Base-by-base conservation (phyloP, 164 flowering plant genomes). In the Vitis rupestris region DNA sequence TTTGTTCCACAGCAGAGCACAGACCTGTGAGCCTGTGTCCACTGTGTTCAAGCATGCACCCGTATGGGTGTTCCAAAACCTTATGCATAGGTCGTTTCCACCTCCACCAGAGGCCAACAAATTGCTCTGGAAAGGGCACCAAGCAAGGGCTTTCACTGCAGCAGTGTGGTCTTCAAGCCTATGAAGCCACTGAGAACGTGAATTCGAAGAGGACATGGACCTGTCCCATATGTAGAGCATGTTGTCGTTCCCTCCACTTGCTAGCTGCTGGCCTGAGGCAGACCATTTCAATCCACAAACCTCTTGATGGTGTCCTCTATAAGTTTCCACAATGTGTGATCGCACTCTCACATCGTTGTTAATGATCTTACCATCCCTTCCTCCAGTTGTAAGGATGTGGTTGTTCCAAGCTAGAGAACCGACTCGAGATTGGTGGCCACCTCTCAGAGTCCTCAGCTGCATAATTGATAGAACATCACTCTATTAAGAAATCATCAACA, bases 251-350 rank as follows among this genome's bases (percentile, higher is more conserved):
- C 80, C 79, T 47, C 79, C 79, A 69, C 79, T 76, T 10, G 79
- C 79, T 30, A 76, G 19, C 50, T 77, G 76, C 16, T 66, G 76
- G 49, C 80, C 77, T 37, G 80, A 77, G 11, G 61, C 68, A 8
- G 80, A 77, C 80, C 80, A 77, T 70, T 73, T 77, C 2, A 77
- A 68, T 17, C 80, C 80, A 65, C 80, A 77, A 13, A 77, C 74
- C 65, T 77, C 77, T 63, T 73, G 80, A 1, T 48, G 60, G 52
- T 77, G 80, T 2, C 80, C 80, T 50, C 71, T 61, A 64, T 69
- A 73, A 11, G 77, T 77, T 29, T 72, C 77, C 11, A 77, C 74
- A 54, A 73, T 70, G 72, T 77, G 77, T 10, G 50, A 37, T 70
- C 80, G 66, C 2, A 77, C 19, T 66, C 80, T 65, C 12, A 77